Base-by-base conservation (phyloP, 441 rosid species). In the Arabidopsis lyrata region DNA sequence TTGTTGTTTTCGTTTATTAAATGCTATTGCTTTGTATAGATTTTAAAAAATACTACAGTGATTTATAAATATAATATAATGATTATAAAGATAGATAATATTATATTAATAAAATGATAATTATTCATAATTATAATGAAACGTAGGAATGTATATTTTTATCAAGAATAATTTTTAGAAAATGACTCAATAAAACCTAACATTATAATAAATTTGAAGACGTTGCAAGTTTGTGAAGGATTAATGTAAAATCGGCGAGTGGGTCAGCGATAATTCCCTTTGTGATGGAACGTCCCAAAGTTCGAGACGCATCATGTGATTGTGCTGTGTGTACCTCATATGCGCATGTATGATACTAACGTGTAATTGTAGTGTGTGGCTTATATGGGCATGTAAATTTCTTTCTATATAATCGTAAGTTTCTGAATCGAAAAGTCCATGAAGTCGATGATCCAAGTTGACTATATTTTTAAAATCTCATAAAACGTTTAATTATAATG, bases 301-400 rank as follows among this genome's bases (percentile, higher is more conserved):
- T 62, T 72, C 47, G 27, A 72, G 36, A 63, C 20, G 22, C 39
- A 54, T 54, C 63, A 62, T 72, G 75, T 62, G 62, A 52, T 29
- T 71, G 68, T 71, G 44, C 34, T 50, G 24, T 61, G 44, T 39
- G 34, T 39, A 22, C 3, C 64, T 6, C 22, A 22, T 29, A 38
- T 8, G 42, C 61, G 34, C 61, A 61, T 61, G 75, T 18, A 22
- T 15, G 20, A 45, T 15, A 7, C 49, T 45, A 2, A 45, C 20
- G 10, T 15, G 20, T 15, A 45, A 42, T 42, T 42, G 49, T 6
- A 4, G 10, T 32, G 38, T 48, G 54, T 55, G 35, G 38, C 60
- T 55, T 31, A 32, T 55, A 55, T 31, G 2, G 3, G 39, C 12
- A 14, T 55, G 60, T 31, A 54, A 14, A 14, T 14, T 54, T 55